Conservation (phyloP, 805 yeast species). For the Saccharomycopsis amapae region DNA sequence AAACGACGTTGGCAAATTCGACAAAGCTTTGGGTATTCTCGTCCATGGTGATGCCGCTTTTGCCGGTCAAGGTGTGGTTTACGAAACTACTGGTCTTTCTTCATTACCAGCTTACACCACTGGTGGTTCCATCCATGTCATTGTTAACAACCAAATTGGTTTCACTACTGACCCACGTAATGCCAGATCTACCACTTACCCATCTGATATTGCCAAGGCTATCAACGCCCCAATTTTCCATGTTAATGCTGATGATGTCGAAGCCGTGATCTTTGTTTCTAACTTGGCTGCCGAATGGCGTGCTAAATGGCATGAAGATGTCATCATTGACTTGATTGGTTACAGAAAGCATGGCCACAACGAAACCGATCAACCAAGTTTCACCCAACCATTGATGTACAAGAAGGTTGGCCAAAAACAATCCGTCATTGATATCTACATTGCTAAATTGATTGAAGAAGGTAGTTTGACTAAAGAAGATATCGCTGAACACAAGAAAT, state of each 20-base stretch:
- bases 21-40: conserved; percentile 85
- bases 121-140: conserved; percentile 96
- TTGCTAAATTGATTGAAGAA: conserved; percentile 71
- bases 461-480: conserved; percentile 87
- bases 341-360: conserved; percentile 99
- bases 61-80: conserved; percentile 98
- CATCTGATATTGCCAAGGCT: conserved; percentile 94
- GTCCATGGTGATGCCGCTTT: conserved; percentile 99
- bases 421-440: conserved; percentile 81
- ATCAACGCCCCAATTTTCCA: conserved; percentile 99
- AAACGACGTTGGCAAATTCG: conserved; percentile 71
- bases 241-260: conserved; percentile 97
- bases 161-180: conserved; percentile 98
- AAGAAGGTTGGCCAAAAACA: conserved; percentile 81
- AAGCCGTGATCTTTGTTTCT: conserved; percentile 84
- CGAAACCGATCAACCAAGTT: conserved; percentile 98
- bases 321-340: conserved; percentile 93
- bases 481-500: conserved; percentile 89
- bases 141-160: conserved; percentile 97
- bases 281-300: conserved; percentile 99
- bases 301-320: conserved; percentile 93
- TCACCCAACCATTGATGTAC: conserved; percentile 98
- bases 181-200: conserved; percentile 96
- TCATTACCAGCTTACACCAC: conserved; percentile 91
- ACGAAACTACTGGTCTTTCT: conserved; percentile 95